A percentile compares a stretch with the other conserved stretches of the same genome.
Evolutionary conservation across 192 early-diverging fungal genomes (phyloP).

Genomic region (Mortierella antarctica): DNA sequence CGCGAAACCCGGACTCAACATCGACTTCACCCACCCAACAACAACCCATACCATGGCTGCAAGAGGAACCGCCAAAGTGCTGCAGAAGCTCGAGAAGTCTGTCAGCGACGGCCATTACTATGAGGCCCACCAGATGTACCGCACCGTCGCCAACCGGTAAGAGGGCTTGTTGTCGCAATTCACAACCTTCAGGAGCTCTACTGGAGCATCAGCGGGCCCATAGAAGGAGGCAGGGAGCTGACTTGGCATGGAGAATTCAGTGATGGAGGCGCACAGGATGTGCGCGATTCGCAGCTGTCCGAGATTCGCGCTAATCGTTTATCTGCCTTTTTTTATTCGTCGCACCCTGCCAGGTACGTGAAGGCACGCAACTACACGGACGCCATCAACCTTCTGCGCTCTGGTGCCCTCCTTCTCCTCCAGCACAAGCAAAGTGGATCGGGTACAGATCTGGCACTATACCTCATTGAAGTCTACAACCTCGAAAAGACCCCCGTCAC

Average conservation of each 20-base stretch:
- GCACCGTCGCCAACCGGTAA: slow-evolving; percentile 88
- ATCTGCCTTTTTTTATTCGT: background rate
- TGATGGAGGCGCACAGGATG: too few relatives aligned
- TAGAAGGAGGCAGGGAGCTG: background rate
- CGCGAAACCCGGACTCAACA: background rate
- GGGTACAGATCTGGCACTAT: slow-evolving; percentile 83
- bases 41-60: slow-evolving; percentile 15
- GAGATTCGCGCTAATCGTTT: background rate
- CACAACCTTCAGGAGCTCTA: background rate
- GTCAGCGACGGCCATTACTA: slow-evolving; percentile 89
- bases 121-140: slow-evolving; percentile 98
- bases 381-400: slow-evolving; percentile 82
- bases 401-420: slow-evolving; percentile 82
- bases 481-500: slow-evolving; percentile 73
- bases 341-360: slow-evolving; percentile 68
- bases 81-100: slow-evolving; percentile 74
- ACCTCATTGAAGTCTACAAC: slow-evolving; percentile 87
- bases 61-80: slow-evolving; percentile 71
- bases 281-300: background rate
- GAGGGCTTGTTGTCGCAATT: background rate
- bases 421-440: slow-evolving; percentile 84
- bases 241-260: background rate
- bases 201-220: background rate
- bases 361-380: slow-evolving; percentile 85
- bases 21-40: background rate